Evolutionary conservation across 78 protist species (phyloP), one percentile per base, ranked within the genome.

Genomic region (Dictyostelium firmibasis): DNA sequence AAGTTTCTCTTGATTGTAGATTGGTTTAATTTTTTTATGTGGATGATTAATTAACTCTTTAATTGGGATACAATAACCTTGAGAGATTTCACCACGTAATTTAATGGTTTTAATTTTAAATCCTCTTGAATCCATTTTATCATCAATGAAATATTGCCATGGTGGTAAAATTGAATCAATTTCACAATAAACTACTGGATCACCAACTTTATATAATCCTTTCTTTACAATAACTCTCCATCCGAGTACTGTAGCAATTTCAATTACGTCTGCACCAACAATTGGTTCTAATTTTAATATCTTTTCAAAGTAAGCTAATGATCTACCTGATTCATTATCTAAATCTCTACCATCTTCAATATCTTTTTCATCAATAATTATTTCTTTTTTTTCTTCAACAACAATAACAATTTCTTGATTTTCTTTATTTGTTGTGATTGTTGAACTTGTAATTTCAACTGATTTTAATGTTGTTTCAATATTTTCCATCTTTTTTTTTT

Each of bases 151-250:
- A 27, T 85, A 85, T 75, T 57, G 57, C 96, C 97, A 95, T 50
- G 83, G 76, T 72, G 97, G 97, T 27, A 96, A 38, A 0, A 96
- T 57, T 25, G 85, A 69, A 53, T 93, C 97, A 62, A 93, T 93
- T 33, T 92, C 96, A 47, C 57, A 47, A 74, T 93, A 96, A 18
- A 92, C 92, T 0, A 89, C 94, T 1, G 77, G 20, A 77, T 96
- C 97, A 4, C 96, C 96, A 31, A 67, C 57, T 53, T 84, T 74
- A 43, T 92, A 92, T 75, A 79, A 41, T 0, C 87, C 92, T 18
- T 92, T 92, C 72, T 92, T 92, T 8, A 92, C 96, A 36, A 92
- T 60, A 4, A 94, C 96, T 57, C 36, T 13, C 97, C 97, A 95
- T 20, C 97, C 97, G 0, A 78, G 27, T 13, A 95, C 92, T 38